These are phyloP conservation scores for Amylostereum areolatum DNA, from an alignment of 1,284 basidiomycete genomes.

Conservation along the genomic window DNA sequence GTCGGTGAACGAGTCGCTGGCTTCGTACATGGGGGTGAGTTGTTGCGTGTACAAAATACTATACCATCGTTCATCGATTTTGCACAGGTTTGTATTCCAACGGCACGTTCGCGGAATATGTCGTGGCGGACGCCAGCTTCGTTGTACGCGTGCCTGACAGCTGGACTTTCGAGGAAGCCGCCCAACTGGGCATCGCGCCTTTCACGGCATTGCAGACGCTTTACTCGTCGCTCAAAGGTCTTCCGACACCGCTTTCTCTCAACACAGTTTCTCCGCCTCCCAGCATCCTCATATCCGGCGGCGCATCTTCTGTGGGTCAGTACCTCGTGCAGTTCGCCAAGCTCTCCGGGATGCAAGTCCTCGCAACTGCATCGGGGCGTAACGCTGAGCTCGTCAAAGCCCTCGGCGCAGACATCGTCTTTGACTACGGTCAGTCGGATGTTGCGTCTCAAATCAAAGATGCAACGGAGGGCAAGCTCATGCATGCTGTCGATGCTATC, in stretches of 20 bases:
- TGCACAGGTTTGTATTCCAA: conserved; percentile 1
- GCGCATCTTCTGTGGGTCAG: conserved; percentile 25
- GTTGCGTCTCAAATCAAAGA: conserved; percentile 18
- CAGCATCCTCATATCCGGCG: neutral
- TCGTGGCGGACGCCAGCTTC: conserved; percentile 17
- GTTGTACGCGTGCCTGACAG: conserved; percentile 22
- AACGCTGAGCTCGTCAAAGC: conserved; percentile 24
- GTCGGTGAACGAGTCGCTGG: conserved; percentile 26
- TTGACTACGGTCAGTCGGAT: conserved; percentile 28
- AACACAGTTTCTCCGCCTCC: neutral
- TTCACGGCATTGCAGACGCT: conserved; percentile 22
- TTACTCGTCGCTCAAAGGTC: conserved; percentile 19
- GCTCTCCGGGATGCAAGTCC: conserved; percentile 28
- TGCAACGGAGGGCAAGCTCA: conserved; percentile 21
- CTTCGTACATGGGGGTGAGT: conserved; percentile 21
- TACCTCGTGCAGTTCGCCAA: conserved; percentile 36
- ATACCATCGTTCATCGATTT: neutral
- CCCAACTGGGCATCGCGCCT: conserved; percentile 23
- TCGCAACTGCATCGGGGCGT: conserved; percentile 30
- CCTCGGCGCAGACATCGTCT: conserved; percentile 31
- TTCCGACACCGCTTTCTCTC: conserved; percentile 15
- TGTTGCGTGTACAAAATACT: neutral
- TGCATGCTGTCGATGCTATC: conserved; percentile 22
- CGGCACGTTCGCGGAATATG: conserved; percentile 30
- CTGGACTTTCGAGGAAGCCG: conserved; percentile 25